phyloP scores from a whole-genome alignment of 345 rosid species.

The Arabis alpina region DNA sequence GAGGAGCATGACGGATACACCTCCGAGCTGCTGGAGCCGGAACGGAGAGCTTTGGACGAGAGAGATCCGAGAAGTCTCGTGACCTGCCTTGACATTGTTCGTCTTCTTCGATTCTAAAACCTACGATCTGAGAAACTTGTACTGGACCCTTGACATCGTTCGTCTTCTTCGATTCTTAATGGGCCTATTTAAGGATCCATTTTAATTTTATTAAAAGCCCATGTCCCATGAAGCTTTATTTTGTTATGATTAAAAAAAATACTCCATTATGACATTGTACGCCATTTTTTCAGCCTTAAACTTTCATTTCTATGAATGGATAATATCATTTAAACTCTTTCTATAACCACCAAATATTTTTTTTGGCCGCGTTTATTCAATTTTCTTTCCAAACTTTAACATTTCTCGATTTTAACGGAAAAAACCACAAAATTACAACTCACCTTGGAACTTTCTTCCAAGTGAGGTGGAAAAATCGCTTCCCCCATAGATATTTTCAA shows the following conservation, averaged over 20 bases:
- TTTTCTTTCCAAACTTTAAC: not conserved
- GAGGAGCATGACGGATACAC: constrained; percentile 33
- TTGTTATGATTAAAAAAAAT: no score
- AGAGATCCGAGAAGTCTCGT: constrained; percentile 41
- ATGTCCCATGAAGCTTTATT: no score
- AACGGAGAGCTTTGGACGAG: constrained; percentile 24
- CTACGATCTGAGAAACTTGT: constrained; percentile 21
- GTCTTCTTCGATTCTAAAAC: constrained; percentile 6
- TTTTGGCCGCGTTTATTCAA: constrained; percentile 14
- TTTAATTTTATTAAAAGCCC: not conserved
- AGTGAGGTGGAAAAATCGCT: constrained; percentile 11
- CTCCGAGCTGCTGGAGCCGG: constrained; percentile 25
- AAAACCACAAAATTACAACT: not conserved
- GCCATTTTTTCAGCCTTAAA: constrained; percentile 30
- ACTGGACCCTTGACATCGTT: no score
- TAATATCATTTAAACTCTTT: constrained; percentile 21
- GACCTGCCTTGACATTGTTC: constrained; percentile 39
- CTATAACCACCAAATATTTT: constrained; percentile 14
- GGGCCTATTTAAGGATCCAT: constrained; percentile 11
- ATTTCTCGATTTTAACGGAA: no score
- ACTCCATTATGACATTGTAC: no score
- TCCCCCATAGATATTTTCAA: constrained; percentile 14
- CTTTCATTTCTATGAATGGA: constrained; percentile 27
- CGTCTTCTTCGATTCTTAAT: no score
- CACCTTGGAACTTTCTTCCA: constrained; percentile 30